Conservation (phyloP, 2,329 filamentous ascomycete species). For the Penicillium sp. region DNA sequence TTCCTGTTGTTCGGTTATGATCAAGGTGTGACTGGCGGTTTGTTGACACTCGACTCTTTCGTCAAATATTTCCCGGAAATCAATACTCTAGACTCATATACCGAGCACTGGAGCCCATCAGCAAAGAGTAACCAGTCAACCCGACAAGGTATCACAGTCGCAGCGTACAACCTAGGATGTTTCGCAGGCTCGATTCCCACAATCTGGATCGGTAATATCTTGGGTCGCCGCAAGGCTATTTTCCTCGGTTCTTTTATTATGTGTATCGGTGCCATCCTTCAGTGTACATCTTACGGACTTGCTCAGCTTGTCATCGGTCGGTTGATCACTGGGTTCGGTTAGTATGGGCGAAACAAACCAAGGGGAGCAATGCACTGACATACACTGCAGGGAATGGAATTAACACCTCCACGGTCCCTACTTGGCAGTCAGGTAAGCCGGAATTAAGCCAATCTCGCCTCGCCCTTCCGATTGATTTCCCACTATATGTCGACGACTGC, state of each 20-base stretch:
- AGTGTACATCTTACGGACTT: background rate
- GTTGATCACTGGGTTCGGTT: background rate
- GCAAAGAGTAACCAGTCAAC: background rate
- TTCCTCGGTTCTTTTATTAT: background rate
- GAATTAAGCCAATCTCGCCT: background rate
- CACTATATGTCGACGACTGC: background rate
- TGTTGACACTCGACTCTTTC: background rate
- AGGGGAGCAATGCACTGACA: background rate
- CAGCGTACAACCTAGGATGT: background rate
- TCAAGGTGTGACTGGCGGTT: background rate
- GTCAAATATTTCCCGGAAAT: background rate
- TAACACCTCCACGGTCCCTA: background rate
- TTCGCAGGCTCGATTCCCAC: background rate
- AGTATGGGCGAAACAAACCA: background rate
- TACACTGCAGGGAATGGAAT: background rate
- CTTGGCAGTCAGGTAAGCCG: background rate
- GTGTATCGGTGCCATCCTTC: background rate
- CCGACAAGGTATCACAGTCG: background rate
- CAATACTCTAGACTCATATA: background rate
- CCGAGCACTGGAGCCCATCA: background rate
- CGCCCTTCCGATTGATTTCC: background rate
- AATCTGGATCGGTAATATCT: background rate
- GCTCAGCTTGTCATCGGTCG: background rate
- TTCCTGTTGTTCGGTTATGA: background rate
- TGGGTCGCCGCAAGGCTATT: background rate